A percentile compares a stretch with the other conserved stretches of the same genome.
phyloP scores from a whole-genome alignment of 306 rosid genomes.

The Herpetospermum pedunculosum region DNA sequence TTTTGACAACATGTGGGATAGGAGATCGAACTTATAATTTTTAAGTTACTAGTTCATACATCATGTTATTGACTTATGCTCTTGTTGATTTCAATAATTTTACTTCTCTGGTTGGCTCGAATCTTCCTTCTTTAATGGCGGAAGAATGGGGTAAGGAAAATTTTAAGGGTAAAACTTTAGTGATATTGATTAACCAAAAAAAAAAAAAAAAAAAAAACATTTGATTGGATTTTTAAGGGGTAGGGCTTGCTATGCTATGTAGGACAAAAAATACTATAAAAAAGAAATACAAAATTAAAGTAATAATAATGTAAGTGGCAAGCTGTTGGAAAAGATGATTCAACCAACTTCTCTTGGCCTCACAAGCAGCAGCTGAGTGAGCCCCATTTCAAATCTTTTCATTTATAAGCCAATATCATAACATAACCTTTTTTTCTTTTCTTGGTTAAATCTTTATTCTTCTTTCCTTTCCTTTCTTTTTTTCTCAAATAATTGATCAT shows the following conservation, averaged over 20 bases:
- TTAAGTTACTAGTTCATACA: no score
- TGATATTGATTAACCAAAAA: not conserved
- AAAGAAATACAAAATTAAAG: not conserved
- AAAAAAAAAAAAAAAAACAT: no score
- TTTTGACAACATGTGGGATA: no score
- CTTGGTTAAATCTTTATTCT: not conserved
- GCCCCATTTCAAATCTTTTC: slow-evolving; percentile 11
- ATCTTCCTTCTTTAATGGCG: no score
- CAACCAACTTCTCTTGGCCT: slow-evolving; percentile 7
- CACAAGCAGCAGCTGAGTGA: not conserved
- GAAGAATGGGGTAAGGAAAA: not conserved
- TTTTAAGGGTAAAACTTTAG: not conserved
- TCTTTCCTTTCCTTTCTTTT: not conserved
- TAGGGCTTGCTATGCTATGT: not conserved
- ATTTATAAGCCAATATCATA: not conserved
- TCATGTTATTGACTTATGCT: no score
- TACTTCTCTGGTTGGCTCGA: no score
- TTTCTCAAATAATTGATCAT: slow-evolving; percentile 3
- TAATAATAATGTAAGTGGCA: slow-evolving; percentile 2
- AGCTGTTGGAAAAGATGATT: not conserved
- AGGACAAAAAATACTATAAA: not conserved
- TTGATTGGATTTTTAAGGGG: not conserved
- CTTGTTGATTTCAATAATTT: no score
- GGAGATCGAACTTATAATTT: no score
- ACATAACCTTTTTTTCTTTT: not conserved